Percentiles rank a stretch among this genome's conserved stretches.
Evolutionary conservation across 257 asterid species (phyloP).

Genomic region (Osmanthus fragrans): DNA sequence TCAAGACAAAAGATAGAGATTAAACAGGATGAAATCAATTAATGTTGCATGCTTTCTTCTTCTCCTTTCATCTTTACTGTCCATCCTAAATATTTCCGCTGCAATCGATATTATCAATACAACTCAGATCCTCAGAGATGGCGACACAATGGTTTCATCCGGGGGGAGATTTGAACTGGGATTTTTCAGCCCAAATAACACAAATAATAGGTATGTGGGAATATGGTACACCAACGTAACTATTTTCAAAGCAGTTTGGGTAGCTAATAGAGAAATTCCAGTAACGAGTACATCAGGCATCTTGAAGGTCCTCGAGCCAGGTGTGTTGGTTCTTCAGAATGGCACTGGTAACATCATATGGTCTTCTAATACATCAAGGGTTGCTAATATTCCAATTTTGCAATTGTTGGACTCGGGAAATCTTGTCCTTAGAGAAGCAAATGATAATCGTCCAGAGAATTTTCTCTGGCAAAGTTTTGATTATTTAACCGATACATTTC

Average conservation of each 20-base stretch:
- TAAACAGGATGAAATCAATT: neutral
- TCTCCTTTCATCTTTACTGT: conserved; percentile 2
- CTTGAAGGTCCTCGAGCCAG: conserved; percentile 23
- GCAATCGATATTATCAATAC: conserved; percentile 24
- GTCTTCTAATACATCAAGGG: conserved; percentile 28
- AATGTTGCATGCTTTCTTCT: neutral
- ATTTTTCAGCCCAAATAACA: conserved; percentile 26
- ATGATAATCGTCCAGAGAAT: conserved; percentile 23
- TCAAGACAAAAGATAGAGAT: neutral
- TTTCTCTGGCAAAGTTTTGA: conserved; percentile 40
- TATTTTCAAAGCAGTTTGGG: conserved; percentile 5
- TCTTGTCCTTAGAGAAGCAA: conserved; percentile 34
- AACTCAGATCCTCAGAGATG: conserved; percentile 28
- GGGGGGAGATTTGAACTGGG: conserved; percentile 37
- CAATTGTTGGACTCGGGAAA: conserved; percentile 38
- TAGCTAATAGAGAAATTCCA: conserved; percentile 23
- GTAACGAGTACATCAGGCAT: neutral
- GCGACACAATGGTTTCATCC: conserved; percentile 37
- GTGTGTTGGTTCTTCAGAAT: conserved; percentile 25
- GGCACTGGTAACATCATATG: conserved; percentile 19
- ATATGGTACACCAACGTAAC: conserved; percentile 22
- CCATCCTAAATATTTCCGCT: neutral
- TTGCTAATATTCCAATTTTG: conserved; percentile 18
- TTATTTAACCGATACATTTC: conserved; percentile 24
- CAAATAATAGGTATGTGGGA: conserved; percentile 9